These are phyloP conservation scores for Dactylonectria estremocensis DNA, from an alignment of 2,329 filamentous ascomycete genomes.

Conservation along the genomic window DNA sequence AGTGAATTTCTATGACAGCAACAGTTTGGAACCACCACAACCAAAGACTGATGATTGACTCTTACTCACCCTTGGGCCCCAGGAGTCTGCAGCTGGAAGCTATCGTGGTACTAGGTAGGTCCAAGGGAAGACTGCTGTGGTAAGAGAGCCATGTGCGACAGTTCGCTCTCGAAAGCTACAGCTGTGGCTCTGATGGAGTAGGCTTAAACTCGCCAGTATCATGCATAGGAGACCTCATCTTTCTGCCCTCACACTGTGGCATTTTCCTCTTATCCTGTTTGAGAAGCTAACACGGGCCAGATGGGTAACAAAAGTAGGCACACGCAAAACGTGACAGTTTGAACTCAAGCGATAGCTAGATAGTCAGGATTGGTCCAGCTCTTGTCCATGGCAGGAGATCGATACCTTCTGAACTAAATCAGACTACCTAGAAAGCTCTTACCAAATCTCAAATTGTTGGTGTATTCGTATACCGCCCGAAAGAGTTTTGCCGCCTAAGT, in stretches of 20 bases:
- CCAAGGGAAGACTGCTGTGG: neutral
- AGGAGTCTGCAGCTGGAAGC: neutral
- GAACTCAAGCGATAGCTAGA: neutral
- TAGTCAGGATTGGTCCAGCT: neutral
- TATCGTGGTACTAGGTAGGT: neutral
- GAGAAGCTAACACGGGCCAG: neutral
- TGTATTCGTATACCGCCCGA: no score
- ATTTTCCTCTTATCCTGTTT: neutral
- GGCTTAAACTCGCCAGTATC: neutral
- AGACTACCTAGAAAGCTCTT: neutral
- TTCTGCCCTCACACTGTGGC: neutral
- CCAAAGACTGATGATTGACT: neutral
- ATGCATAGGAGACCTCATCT: neutral
- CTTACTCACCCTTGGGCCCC: neutral
- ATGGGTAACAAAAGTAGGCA: neutral
- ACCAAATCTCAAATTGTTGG: no score
- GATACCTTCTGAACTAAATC: no score
- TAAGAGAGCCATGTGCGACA: neutral
- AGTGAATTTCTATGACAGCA: constrained; percentile 3
- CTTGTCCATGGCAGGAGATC: no score
- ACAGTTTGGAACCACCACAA: neutral
- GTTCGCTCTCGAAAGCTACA: neutral
- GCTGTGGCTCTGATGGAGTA: neutral
- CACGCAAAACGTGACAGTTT: neutral
- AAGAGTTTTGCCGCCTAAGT: no score